Percentiles rank a stretch among this genome's conserved stretches.
Conservation (phyloP, 257 asterid species). For the Catharanthus roseus region DNA sequence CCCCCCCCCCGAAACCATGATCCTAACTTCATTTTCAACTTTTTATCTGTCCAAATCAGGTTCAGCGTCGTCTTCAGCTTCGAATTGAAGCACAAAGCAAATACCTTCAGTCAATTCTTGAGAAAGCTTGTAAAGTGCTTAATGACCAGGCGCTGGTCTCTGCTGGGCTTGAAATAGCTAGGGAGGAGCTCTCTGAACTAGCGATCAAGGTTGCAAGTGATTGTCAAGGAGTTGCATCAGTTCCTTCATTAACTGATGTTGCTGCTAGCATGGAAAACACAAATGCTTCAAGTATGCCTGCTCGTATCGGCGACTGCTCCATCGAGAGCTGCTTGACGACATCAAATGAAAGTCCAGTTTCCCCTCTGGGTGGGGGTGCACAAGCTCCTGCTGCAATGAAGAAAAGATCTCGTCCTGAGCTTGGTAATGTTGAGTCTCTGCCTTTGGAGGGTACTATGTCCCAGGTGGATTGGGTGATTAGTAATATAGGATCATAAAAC, state of each 20-base stretch:
- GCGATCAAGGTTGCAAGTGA: slow-evolving; percentile 62
- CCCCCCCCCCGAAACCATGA: too few relatives aligned
- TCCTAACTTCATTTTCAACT: background rate
- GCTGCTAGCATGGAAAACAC: slow-evolving; percentile 24
- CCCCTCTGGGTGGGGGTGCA: slow-evolving; percentile 35
- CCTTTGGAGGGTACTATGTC: slow-evolving; percentile 38
- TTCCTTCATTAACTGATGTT: slow-evolving; percentile 30
- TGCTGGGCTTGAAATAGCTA: slow-evolving; percentile 53
- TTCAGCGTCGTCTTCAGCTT: slow-evolving; percentile 41
- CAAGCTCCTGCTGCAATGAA: slow-evolving; percentile 43
- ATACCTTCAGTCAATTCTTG: slow-evolving; percentile 38
- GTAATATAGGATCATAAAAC: slow-evolving; percentile 33
- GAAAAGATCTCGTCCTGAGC: slow-evolving; percentile 56
- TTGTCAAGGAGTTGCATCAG: slow-evolving; percentile 28
- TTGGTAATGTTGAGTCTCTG: slow-evolving; percentile 28
- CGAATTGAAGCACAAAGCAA: slow-evolving; percentile 44
- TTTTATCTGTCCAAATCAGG: slow-evolving; percentile 21
- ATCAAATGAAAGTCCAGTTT: slow-evolving; percentile 31
- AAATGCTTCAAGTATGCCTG: slow-evolving; percentile 30
- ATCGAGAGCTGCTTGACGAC: slow-evolving; percentile 39
- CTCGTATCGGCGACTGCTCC: slow-evolving; percentile 54
- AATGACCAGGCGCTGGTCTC: slow-evolving; percentile 40
- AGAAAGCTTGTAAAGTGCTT: slow-evolving; percentile 51
- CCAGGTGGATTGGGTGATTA: slow-evolving; percentile 66
- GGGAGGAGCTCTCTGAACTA: slow-evolving; percentile 59